Percentiles rank a stretch among this genome's conserved stretches.
These are phyloP conservation scores for Botryotinia narcissicola DNA, from an alignment of 2,329 filamentous ascomycete genomes.

Conservation along the genomic window DNA sequence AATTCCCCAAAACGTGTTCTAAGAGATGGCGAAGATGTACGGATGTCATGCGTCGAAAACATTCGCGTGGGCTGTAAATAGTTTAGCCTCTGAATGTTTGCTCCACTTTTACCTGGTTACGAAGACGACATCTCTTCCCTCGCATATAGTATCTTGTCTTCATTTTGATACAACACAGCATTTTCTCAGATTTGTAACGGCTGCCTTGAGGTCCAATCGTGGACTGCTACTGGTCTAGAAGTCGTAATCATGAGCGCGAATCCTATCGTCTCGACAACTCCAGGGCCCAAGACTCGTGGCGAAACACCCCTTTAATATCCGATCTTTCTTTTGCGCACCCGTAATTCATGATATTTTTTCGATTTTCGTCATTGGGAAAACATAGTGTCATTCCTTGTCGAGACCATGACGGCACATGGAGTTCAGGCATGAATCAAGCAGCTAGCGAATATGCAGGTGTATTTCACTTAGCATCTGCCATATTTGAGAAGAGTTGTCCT, in stretches of 20 bases:
- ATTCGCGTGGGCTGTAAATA: not conserved
- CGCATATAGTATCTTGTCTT: not conserved
- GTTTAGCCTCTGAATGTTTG: not conserved
- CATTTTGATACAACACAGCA: not conserved
- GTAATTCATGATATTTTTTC: not conserved
- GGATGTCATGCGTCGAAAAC: not conserved
- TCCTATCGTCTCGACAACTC: not conserved
- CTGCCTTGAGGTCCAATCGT: not conserved
- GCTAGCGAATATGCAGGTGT: not conserved
- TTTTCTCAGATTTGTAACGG: not conserved
- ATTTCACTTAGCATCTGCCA: not conserved
- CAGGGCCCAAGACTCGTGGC: not conserved
- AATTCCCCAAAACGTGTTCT: no score
- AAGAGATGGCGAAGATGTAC: not conserved
- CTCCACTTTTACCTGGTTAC: not conserved
- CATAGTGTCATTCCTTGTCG: accelerated
- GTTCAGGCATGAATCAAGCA: not conserved
- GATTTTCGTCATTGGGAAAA: not conserved
- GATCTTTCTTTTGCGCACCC: not conserved
- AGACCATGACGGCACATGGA: no score
- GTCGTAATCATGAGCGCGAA: not conserved
- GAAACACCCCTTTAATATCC: not conserved
- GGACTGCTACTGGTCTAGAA: not conserved
- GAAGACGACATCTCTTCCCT: not conserved
- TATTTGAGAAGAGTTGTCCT: not conserved